Percentiles rank a stretch among this genome's conserved stretches.
Evolutionary conservation across 2,329 filamentous ascomycete species (phyloP).

Genomic region (Botrytis elliptica): DNA sequence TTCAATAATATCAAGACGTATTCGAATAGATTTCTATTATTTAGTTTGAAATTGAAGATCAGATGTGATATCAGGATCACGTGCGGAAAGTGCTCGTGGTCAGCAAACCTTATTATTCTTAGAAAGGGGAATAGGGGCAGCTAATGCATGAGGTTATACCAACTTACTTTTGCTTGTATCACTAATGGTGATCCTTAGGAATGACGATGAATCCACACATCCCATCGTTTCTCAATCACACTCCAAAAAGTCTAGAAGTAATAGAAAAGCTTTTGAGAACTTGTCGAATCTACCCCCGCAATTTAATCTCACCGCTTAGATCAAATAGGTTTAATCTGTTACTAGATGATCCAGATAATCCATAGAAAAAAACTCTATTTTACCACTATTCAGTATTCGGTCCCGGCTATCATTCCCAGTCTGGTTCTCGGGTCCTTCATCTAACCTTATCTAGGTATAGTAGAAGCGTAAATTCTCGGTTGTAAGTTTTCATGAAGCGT

Average conservation of each 20-base stretch:
- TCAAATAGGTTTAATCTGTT: not conserved
- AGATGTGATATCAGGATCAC: not conserved
- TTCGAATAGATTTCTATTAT: not conserved
- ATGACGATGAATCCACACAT: not conserved
- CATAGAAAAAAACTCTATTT: not conserved
- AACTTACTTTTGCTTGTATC: not conserved
- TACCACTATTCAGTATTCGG: not conserved
- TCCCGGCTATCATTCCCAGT: not conserved
- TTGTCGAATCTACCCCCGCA: not conserved
- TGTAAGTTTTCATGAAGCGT: not conserved
- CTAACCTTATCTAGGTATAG: not conserved
- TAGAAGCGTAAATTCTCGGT: not conserved
- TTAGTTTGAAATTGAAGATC: not conserved
- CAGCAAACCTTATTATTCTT: not conserved
- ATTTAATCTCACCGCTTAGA: not conserved
- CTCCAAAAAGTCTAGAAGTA: not conserved
- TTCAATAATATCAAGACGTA: not conserved
- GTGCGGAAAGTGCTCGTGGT: not conserved
- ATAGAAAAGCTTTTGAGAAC: not conserved
- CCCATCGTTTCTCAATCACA: not conserved
- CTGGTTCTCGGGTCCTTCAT: not conserved
- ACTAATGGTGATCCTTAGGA: not conserved
- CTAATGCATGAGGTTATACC: not conserved
- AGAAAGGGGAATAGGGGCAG: not conserved
- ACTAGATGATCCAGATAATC: not conserved